These are phyloP conservation scores for Aquanectria penicillioides DNA, from an alignment of 2,329 filamentous ascomycete species.

Conservation along the genomic window DNA sequence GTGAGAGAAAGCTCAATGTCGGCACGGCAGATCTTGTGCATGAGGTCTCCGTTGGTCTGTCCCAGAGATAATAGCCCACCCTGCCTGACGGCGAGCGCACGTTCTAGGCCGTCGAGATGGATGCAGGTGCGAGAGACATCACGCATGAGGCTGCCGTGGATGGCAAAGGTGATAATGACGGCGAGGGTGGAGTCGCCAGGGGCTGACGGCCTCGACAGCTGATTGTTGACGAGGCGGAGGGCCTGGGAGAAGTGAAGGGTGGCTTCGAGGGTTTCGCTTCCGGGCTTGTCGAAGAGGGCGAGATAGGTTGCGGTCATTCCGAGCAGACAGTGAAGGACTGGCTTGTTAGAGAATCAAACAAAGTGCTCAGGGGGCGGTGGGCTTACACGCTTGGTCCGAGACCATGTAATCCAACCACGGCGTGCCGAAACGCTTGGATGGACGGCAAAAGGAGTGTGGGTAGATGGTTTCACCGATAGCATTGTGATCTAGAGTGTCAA, in stretches of 20 bases:
- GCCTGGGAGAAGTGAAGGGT: slow-evolving; percentile 34
- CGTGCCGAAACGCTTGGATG: slow-evolving; percentile 7
- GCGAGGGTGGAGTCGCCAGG: slow-evolving; percentile 30
- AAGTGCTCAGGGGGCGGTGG: too few relatives aligned
- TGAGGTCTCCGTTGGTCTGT: slow-evolving; percentile 18
- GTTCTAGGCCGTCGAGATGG: slow-evolving; percentile 29
- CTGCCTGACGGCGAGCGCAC: neutral
- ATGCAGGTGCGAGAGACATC: slow-evolving; percentile 16
- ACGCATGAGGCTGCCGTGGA: slow-evolving; percentile 29
- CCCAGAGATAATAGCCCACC: slow-evolving; percentile 15
- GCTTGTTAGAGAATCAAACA: neutral
- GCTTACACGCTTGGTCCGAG: slow-evolving; percentile 30
- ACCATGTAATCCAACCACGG: slow-evolving; percentile 36
- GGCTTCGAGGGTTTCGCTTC: slow-evolving; percentile 33
- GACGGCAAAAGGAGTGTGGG: slow-evolving; percentile 31
- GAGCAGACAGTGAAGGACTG: slow-evolving; percentile 35
- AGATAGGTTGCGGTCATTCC: slow-evolving; percentile 34
- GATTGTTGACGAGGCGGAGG: slow-evolving; percentile 25
- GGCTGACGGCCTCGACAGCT: slow-evolving; percentile 12
- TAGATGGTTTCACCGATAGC: slow-evolving; percentile 28
- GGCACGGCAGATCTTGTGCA: slow-evolving; percentile 33
- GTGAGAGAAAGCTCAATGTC: slow-evolving; percentile 21
- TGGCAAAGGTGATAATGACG: slow-evolving; percentile 30
- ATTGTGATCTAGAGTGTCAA: slow-evolving; percentile 27
- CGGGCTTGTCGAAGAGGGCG: slow-evolving; percentile 25